phyloP scores from a whole-genome alignment of 306 rosid species.

The cucumber (Cucumis sativus) region Cucumber_9930_V3 NC_026658.2:24154001-24154500 shows the following conservation, averaged over 20 bases:
- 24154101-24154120: constrained; percentile 60
- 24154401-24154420: constrained; percentile 78
- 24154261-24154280: neutral
- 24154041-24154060: constrained; percentile 62
- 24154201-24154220: neutral
- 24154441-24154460: neutral
- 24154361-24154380: constrained; percentile 52
- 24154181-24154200: neutral
- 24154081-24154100: constrained; percentile 85
- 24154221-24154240: neutral
- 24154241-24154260: constrained; percentile 34
- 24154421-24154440: constrained; percentile 29
- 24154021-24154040: constrained; percentile 73
- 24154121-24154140: too few relatives aligned
- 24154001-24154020: constrained; percentile 80
- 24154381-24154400: constrained; percentile 58
- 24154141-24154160: neutral
- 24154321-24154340: constrained; percentile 70
- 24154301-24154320: constrained; percentile 77
- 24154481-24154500: neutral
- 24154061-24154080: constrained; percentile 57
- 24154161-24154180: neutral
- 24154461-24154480: neutral
- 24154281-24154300: constrained; percentile 36
- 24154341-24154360: constrained; percentile 96